Evolutionary conservation across 176 grass and related monocot species (phyloP).

Genomic region (Poa annua): DNA sequence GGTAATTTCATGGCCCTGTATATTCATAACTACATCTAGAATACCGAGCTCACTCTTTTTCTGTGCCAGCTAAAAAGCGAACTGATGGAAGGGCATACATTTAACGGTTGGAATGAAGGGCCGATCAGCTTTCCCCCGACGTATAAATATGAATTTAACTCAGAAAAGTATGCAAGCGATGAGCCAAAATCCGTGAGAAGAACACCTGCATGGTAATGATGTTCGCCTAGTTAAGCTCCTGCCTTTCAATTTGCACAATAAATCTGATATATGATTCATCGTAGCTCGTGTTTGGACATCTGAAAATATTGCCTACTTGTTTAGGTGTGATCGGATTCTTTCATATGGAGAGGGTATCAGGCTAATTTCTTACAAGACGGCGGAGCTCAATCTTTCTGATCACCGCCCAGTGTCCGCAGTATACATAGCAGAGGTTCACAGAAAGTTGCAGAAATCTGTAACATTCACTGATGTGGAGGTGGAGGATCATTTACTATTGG

Average conservation of each 20-base stretch:
- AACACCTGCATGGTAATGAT: constrained; percentile 92
- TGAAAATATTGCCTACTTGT: constrained; percentile 20
- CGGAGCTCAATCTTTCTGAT: constrained; percentile 75
- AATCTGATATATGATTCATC: constrained; percentile 1
- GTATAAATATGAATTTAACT: constrained; percentile 87
- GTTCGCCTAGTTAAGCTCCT: not conserved
- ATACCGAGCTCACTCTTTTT: constrained; percentile 39
- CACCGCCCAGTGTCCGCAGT: constrained; percentile 74
- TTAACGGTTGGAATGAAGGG: constrained; percentile 91
- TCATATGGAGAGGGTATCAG: constrained; percentile 75
- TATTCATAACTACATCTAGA: constrained; percentile 21
- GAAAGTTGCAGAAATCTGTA: constrained; percentile 60
- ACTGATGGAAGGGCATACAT: constrained; percentile 64
- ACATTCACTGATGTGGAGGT: constrained; percentile 63
- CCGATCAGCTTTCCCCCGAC: constrained; percentile 78
- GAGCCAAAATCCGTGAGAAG: constrained; percentile 61
- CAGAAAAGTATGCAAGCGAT: constrained; percentile 66
- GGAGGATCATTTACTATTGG: constrained; percentile 20
- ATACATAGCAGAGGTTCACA: constrained; percentile 61
- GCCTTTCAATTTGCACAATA: constrained; percentile 16
- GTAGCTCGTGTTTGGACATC: constrained; percentile 20
- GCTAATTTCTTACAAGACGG: constrained; percentile 64
- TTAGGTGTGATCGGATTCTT: constrained; percentile 89
- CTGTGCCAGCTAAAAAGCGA: constrained; percentile 71
- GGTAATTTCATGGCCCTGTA: constrained; percentile 47